phyloP scores from a whole-genome alignment of 257 asterid species.

The Haberlea rhodopensis region DNA sequence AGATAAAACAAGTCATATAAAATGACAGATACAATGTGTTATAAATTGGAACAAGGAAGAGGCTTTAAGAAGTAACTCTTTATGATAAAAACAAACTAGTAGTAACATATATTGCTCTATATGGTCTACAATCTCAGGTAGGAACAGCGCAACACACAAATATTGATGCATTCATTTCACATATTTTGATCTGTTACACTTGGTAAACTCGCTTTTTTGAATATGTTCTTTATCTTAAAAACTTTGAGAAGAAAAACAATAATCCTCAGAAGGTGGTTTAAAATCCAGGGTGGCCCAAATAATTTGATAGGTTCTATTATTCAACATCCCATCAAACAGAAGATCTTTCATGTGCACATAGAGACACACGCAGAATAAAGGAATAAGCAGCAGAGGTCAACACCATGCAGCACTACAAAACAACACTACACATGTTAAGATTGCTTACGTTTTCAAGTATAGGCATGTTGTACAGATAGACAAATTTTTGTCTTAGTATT shows the following conservation, averaged over 20 bases:
- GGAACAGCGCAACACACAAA: no score
- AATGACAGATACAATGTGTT: neutral
- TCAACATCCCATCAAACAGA: neutral
- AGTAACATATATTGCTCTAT: neutral
- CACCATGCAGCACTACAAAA: neutral
- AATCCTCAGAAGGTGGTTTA: neutral
- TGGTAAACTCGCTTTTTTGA: neutral
- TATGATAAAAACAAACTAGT: neutral
- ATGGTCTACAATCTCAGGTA: no score
- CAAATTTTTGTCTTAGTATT: slow-evolving; percentile 76
- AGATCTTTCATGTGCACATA: neutral
- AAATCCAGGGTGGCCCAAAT: neutral
- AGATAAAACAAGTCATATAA: slow-evolving; percentile 5
- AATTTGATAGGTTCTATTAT: no score
- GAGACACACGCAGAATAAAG: neutral
- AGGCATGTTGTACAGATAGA: slow-evolving; percentile 77
- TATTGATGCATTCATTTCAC: no score
- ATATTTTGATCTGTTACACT: neutral
- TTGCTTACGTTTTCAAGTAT: slow-evolving; percentile 85
- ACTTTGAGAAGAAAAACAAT: neutral
- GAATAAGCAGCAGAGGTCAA: neutral
- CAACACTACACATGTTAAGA: slow-evolving; percentile 19
- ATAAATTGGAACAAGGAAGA: neutral
- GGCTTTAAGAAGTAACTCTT: neutral
- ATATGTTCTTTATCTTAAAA: neutral